Conservation (phyloP, 2,329 filamentous ascomycete species). For the Colletotrichum sp. region DNA sequence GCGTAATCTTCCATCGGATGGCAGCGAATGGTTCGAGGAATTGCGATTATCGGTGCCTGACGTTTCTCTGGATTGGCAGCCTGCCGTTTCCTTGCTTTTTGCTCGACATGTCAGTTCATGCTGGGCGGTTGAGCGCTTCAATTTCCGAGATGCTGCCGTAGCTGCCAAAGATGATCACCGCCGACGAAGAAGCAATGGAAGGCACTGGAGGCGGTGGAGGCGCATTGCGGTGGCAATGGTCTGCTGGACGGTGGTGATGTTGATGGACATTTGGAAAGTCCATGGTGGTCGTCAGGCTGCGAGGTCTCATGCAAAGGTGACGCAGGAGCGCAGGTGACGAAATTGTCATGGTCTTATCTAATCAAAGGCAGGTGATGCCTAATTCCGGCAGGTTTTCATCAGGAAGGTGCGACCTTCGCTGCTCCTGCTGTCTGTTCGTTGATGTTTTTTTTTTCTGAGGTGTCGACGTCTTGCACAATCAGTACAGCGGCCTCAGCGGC, state of each 20-base stretch:
- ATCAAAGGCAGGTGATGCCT: background rate
- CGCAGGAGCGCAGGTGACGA: too few relatives aligned
- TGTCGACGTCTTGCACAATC: background rate
- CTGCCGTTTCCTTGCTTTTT: conserved; percentile 4
- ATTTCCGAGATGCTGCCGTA: conserved; percentile 6
- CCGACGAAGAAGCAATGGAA: background rate
- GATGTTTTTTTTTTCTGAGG: background rate
- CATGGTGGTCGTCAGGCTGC: background rate
- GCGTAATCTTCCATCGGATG: background rate
- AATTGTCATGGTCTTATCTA: background rate
- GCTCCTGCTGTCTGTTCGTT: background rate
- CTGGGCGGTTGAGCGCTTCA: background rate
- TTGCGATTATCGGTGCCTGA: background rate
- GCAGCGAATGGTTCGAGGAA: background rate
- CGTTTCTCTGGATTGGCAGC: background rate
- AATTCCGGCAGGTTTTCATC: background rate
- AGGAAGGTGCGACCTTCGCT: background rate
- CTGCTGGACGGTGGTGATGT: background rate
- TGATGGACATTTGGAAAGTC: background rate
- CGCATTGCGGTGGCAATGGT: background rate
- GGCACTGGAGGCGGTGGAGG: background rate
- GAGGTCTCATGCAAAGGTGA: background rate
- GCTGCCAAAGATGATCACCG: background rate
- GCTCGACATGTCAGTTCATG: background rate
- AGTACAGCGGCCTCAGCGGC: background rate